Evolutionary conservation across 176 grass and related monocot genomes (phyloP).

Genomic region (Oryza brachyantha): DNA sequence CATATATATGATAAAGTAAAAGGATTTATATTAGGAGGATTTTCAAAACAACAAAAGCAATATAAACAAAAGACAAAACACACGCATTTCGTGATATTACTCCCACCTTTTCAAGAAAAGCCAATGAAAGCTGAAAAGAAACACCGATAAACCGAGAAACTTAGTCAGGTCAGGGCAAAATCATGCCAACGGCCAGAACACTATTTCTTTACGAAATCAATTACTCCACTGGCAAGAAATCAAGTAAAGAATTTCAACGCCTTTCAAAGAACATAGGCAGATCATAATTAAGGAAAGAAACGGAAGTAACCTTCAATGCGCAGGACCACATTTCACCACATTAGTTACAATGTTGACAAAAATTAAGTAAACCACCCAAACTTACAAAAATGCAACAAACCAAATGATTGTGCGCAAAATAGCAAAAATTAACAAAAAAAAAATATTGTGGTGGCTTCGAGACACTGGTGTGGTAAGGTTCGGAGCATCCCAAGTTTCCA

Average conservation of each 20-base stretch:
- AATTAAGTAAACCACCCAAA: not conserved
- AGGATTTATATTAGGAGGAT: not conserved
- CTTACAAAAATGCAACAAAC: not conserved
- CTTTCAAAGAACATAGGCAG: not conserved
- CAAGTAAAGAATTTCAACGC: not conserved
- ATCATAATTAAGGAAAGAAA: not conserved
- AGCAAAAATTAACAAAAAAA: not conserved
- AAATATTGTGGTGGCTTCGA: not conserved
- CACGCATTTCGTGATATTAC: not conserved
- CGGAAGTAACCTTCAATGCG: not conserved
- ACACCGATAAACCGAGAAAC: not conserved
- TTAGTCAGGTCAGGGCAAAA: not conserved
- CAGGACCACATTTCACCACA: not conserved
- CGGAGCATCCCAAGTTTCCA: not conserved
- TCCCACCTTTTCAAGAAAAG: not conserved
- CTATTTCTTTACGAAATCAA: not conserved
- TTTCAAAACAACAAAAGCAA: not conserved
- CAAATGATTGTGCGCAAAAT: not conserved
- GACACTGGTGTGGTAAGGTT: not conserved
- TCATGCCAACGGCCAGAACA: slow-evolving; percentile 3
- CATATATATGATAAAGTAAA: not conserved
- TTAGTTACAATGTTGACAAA: not conserved
- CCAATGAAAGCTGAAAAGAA: not conserved
- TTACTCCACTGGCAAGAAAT: slow-evolving; percentile 2
- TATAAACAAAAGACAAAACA: not conserved